Evolutionary conservation across 306 rosid species (phyloP), one percentile per base, ranked within the genome.

Genomic region (Purshia tridentata): DNA sequence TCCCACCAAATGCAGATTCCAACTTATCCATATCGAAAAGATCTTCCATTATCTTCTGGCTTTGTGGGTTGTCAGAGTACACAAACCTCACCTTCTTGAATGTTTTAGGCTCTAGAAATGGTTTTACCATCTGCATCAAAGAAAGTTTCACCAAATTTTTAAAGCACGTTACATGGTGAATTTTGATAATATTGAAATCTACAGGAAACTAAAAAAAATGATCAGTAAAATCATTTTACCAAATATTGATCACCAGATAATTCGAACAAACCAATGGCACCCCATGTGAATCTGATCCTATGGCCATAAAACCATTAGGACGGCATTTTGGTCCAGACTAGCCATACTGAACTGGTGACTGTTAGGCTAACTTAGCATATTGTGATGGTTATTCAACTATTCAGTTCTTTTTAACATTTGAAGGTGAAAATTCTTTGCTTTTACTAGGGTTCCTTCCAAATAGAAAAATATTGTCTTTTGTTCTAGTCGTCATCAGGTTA

Each of bases 1-100:
- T 85, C 59, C 97, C 97, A 22, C 97, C 97, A 73, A 88, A 92
- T 70, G 74, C 67, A 19, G 78, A 40, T 83, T 92, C 97, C 78
- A 92, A 69, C 76, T 73, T 85, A 48, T 89, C 87, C 78, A 73
- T 61, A 72, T 85, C 80, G 41, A 92, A 88, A 53, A 85, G 47
- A 69, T 92, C 96, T 76, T 86, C 86, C 87, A 92, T 84, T 65
- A 79, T 72, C 90, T 45, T 69, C 79, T 71, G 72, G 78, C 94
- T 86, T 66, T 63, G 85, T 8, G 81, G 83, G 81, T 88, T 84
- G 72, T 81, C 82, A 20, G 96, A 81, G 84, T 88, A 90, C 53
- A 82, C 91, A 79, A 92, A 88, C 77, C 35, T 84, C 80, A 81
- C 92, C 84, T 90, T 92, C 80, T 76, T 85, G 81, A 56, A 72